A percentile compares a stretch with the other conserved stretches of the same genome.
Conservation (phyloP, 768 basidiomycete genomes). For the Trametes villosa region DNA sequence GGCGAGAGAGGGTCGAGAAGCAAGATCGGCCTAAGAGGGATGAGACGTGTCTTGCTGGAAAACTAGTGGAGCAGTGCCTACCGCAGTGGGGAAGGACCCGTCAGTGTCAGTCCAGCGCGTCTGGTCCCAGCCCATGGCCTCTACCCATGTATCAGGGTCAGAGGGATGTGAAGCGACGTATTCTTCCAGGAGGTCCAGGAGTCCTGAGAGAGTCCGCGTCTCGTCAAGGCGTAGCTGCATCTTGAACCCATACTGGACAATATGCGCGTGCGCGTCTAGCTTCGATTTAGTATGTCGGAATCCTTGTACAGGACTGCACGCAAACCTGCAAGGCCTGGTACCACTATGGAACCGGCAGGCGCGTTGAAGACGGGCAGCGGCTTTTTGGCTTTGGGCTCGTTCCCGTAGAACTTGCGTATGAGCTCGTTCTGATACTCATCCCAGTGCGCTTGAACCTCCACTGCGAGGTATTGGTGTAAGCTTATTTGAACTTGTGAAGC, state of each 20-base stretch:
- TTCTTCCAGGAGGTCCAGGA: constrained; percentile 59
- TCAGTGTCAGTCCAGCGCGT: constrained; percentile 63
- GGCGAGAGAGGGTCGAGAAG: constrained; percentile 64
- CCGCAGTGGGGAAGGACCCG: constrained; percentile 72
- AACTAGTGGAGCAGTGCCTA: constrained; percentile 34
- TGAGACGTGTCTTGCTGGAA: background rate
- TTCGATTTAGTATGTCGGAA: constrained; percentile 28
- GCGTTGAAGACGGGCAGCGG: constrained; percentile 28
- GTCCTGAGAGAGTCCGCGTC: constrained; percentile 63
- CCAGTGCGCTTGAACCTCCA: constrained; percentile 32
- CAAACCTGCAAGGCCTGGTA: constrained; percentile 75
- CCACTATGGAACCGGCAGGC: constrained; percentile 49
- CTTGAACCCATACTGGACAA: constrained; percentile 75
- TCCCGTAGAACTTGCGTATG: constrained; percentile 33
- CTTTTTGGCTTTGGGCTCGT: constrained; percentile 33
- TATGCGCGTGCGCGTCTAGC: constrained; percentile 86
- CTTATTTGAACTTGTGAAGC: background rate
- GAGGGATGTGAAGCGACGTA: constrained; percentile 62
- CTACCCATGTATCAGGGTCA: constrained; percentile 68
- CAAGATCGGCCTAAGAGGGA: constrained; percentile 65
- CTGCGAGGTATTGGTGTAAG: background rate
- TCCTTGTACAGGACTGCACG: background rate
- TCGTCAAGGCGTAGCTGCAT: constrained; percentile 65
- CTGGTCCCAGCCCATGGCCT: constrained; percentile 95
- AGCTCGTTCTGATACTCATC: constrained; percentile 31